Base-by-base conservation (phyloP, 2,329 filamentous ascomycete species). In the Neopestalotiopsis sp. region DNA sequence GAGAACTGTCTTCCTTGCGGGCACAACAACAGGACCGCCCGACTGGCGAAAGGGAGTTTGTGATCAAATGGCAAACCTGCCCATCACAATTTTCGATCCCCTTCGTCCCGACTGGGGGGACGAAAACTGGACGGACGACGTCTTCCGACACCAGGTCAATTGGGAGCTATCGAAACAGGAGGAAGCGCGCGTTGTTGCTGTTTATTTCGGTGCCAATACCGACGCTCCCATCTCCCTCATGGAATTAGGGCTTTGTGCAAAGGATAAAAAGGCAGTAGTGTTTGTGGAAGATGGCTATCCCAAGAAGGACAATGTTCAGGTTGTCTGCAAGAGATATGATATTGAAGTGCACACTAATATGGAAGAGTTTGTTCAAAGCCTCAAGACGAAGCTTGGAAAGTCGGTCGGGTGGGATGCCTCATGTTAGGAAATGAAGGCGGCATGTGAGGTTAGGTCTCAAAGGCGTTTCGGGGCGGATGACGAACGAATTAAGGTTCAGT, bases 151-250 rank as follows among this genome's bases (percentile, higher is more conserved):
- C 53, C 90, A 92, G 75, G 83, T 89, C 0, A 77, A 83, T 38
- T 92, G 90, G 89, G 90, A 92, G 79, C 81, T 91, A 1, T 81
- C 85, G 17, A 87, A 83, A 76, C 85, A 89, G 71, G 84, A 88
- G 14, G 70, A 71, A 1, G 87, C 87, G 0, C 82, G 86, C 72
- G 73, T 91, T 5, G 79, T 91, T 6, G 85, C 86, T 30, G 80
- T 91, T 67, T 89, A 87, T 75, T 88, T 91, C 68, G 83, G 87
- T 61, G 79, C 82, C 1, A 78, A 71, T 2, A 89, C 87, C 0
- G 79, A 81, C 61, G 88, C 88, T 7, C 87, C 88, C 1, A 82
- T 91, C 32, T 89, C 85, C 42, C 77, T 92, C 74, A 77, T 91
- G 59, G 90, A 92, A 78, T 77, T 92, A 20, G 90, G 90, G 0